phyloP scores from a whole-genome alignment of 441 rosid species.

The Biscutella laevigata region DNA sequence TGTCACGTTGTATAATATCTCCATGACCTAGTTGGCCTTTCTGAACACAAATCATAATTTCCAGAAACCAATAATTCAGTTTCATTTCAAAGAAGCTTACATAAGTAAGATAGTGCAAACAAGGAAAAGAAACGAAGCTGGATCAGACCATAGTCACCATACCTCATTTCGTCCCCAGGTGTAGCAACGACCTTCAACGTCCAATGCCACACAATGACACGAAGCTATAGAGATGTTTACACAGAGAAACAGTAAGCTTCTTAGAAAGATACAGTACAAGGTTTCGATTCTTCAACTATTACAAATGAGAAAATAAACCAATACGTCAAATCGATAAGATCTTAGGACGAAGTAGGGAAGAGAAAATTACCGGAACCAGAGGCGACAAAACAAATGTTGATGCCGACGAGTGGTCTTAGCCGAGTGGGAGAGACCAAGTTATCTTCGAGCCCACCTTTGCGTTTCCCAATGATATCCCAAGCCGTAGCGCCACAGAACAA shows the following conservation, averaged over 20 bases:
- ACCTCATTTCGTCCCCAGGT: conserved; percentile 99
- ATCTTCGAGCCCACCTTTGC: conserved; percentile 53
- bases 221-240: conserved; percentile 43
- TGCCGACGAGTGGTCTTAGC: conserved; percentile 74
- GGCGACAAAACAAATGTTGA: conserved; percentile 68
- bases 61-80: conserved; percentile 12
- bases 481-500: conserved; percentile 82
- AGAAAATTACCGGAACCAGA: conserved; percentile 66
- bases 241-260: conserved; percentile 2
- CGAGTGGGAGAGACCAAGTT: conserved; percentile 89
- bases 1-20: conserved; percentile 77
- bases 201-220: conserved; percentile 94
- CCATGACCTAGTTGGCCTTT: conserved; percentile 97
- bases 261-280: not conserved
- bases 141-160: conserved; percentile 24
- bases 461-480: conserved; percentile 69
- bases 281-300: not conserved
- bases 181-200: conserved; percentile 86
- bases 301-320: conserved; percentile 1
- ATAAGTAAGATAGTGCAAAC: no score
- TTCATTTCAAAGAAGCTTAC: not conserved
- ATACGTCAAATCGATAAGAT: no score
- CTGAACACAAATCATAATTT: conserved; percentile 37
- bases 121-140: conserved; percentile 3
- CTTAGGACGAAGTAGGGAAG: not conserved